These are phyloP conservation scores for Trametes coccinea DNA, from an alignment of 768 basidiomycete species.

Conservation along the genomic window DNA sequence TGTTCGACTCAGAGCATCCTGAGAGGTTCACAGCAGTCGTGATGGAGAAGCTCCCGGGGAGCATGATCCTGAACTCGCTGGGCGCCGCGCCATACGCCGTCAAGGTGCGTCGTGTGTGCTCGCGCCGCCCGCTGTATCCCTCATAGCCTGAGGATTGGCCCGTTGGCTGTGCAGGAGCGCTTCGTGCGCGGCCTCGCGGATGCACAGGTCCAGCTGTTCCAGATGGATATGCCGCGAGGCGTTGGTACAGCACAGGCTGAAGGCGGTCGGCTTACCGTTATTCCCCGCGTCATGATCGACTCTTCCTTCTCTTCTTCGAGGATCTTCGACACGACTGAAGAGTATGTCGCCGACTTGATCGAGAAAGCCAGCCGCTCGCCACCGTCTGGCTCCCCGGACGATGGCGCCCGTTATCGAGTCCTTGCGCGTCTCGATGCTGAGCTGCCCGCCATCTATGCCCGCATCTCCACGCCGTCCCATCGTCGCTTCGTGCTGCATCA, in stretches of 20 bases:
- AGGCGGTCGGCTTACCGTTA: background rate
- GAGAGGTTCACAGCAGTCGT: background rate
- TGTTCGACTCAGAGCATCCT: background rate
- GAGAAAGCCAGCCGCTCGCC: too few species aligned
- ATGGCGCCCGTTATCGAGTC: background rate
- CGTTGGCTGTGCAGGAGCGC: constrained; percentile 1
- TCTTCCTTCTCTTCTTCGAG: background rate
- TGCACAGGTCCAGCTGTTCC: background rate
- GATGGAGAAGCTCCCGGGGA: background rate
- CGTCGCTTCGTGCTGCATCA: background rate
- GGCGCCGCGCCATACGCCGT: background rate
- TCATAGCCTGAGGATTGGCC: too few species aligned
- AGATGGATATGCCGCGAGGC: constrained; percentile 6
- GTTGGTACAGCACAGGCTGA: background rate
- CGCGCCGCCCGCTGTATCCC: too few species aligned
- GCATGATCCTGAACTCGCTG: background rate
- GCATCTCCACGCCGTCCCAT: background rate
- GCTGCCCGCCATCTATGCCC: background rate
- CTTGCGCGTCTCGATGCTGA: background rate
- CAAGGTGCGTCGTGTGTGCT: background rate
- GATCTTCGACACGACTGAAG: constrained; percentile 2
- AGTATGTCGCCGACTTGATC: constrained; percentile 2
- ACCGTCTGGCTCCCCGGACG: too few species aligned
- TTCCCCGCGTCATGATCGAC: background rate
- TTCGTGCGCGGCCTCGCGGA: constrained; percentile 6